A percentile compares a stretch with the other conserved stretches of the same genome.
Evolutionary conservation across 2,329 filamentous ascomycete species (phyloP).

Genomic region (Pseudonectria foliicola): DNA sequence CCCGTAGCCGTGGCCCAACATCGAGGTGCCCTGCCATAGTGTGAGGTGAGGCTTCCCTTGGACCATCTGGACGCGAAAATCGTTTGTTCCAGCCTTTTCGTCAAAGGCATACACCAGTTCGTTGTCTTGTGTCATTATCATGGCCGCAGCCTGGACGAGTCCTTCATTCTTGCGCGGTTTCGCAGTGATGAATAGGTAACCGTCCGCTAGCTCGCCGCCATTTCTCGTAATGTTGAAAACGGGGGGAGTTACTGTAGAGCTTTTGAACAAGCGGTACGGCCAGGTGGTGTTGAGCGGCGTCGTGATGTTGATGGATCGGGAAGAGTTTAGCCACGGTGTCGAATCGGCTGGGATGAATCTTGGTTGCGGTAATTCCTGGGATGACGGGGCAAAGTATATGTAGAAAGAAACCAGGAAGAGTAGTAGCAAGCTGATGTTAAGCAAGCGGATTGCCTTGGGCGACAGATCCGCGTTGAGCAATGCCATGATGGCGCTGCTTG

Average conservation of each 20-base stretch:
- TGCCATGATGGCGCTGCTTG: no score
- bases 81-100: constrained; percentile 9
- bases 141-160: constrained; percentile 7
- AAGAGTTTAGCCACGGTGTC: constrained; percentile 9
- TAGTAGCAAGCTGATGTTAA: no score
- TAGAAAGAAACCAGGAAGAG: no score
- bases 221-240: constrained; percentile 11
- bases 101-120: constrained; percentile 24
- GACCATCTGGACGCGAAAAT: constrained; percentile 21
- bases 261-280: constrained; percentile 17
- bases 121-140: constrained; percentile 21
- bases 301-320: constrained; percentile 14
- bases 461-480: no score
- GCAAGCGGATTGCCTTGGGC: no score
- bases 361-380: no score
- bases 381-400: no score
- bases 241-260: constrained; percentile 17
- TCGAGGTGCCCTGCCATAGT: constrained; percentile 20
- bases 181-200: constrained; percentile 21
- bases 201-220: constrained; percentile 14
- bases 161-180: constrained; percentile 6
- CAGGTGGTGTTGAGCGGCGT: constrained; percentile 9
- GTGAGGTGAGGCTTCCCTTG: constrained; percentile 25
- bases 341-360: no score
- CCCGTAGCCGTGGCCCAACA: constrained; percentile 24